Evolutionary conservation across 371 early-diverging fungal species (phyloP), one percentile per base, ranked within the genome.

Genomic region (Mucor sp.): DNA sequence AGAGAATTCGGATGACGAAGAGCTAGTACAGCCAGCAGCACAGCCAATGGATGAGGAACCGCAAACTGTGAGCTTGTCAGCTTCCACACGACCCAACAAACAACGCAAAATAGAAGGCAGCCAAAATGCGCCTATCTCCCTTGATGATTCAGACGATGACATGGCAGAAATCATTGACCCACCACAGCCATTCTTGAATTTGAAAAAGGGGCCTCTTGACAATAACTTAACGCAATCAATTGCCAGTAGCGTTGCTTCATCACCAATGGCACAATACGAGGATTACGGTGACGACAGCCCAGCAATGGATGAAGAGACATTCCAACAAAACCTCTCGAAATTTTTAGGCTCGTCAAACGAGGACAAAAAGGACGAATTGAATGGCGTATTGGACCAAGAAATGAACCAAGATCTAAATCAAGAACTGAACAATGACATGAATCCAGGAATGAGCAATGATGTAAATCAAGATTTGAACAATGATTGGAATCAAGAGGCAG

Each of bases 141-240:
- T 63, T 25, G 63, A 63, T 27, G 63, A 63, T 63, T 63, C 63
- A 8, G 63, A 63, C 35, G 63, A 63, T 19, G 58, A 58, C 4
- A 58, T 58, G 56, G 30, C 27, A 2, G 57, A 32, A 32, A 56
- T 56, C 58, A 58, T 32, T 37, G 19, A 58, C 11, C 37, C 11
- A 37, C 37, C 37, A 15, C 12, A n/a, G n/a, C 5, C 6, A 19
- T 19, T 12, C 8, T 23, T 12, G 23, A 14, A 1, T 6, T 14
- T 23, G 50, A 50, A 25, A 11, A 50, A 50, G n/a, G 21, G n/a
- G 1, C 9, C 50, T 23, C 12, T 25, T 23, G 23, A 25, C 14
- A 50, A 25, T 11, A 12, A 0, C 23, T 9, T 11, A 9, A 7
- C 50, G 3, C 50, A 50, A 23, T 19, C 50, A 6, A 19, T 50